Evolutionary conservation across 495 filamentous ascomycete species (phyloP).

Genomic region (Hypoxylon fragiforme): DNA sequence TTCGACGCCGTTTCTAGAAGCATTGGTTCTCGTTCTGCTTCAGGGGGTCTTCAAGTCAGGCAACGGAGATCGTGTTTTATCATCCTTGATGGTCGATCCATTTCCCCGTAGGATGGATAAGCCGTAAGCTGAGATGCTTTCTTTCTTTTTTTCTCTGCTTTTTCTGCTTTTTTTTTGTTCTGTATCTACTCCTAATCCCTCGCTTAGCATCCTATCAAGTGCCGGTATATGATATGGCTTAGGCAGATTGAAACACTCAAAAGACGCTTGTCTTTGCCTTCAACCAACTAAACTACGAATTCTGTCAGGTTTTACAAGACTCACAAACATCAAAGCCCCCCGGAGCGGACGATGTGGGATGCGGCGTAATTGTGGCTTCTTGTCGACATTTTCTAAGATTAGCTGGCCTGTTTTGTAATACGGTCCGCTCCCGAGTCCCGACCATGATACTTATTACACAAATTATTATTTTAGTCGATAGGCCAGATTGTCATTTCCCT

Average conservation of each 20-base stretch:
- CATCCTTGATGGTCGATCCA: conserved; percentile 27
- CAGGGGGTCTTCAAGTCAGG: conserved; percentile 22
- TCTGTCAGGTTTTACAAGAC: not conserved
- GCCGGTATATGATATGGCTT: not conserved
- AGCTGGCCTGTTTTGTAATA: conserved; percentile 2
- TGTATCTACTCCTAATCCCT: not conserved
- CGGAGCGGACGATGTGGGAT: not conserved
- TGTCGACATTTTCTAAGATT: conserved; percentile 1
- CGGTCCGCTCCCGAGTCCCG: conserved; percentile 16
- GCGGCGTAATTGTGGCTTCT: not conserved
- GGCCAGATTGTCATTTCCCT: no score
- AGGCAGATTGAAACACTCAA: not conserved
- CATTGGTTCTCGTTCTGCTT: conserved; percentile 4
- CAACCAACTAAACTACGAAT: not conserved
- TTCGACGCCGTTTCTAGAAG: conserved; percentile 31
- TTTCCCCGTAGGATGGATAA: conserved; percentile 10
- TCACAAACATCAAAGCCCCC: not conserved
- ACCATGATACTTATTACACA: not conserved
- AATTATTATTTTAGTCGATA: no score
- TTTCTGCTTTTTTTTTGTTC: not conserved
- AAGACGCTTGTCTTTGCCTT: not conserved
- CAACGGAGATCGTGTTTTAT: conserved; percentile 29
- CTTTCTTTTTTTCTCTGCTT: conserved; percentile 5
- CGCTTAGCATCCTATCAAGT: not conserved
- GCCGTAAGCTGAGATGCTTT: conserved; percentile 8